Conservation (phyloP, 331 rosid genomes). For the Phaseolus coccineus region DNA sequence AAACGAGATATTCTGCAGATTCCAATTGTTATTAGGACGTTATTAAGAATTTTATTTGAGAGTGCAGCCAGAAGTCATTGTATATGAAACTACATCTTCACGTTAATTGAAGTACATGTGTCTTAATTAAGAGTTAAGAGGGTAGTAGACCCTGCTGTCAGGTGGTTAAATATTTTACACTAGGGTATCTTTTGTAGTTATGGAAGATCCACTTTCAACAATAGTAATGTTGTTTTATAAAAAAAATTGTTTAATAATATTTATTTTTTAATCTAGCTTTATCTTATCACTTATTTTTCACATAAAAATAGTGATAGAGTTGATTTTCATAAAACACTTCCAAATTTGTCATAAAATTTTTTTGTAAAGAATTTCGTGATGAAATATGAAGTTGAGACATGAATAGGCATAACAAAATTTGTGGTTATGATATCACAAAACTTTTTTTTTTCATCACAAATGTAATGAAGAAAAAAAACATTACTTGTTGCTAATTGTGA, state of each 20-base stretch:
- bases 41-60: constrained; percentile 5
- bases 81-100: constrained; percentile 10
- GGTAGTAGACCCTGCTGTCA: neutral
- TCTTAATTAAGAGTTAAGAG: neutral
- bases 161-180: constrained; percentile 16
- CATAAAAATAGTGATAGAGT: no score
- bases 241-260: neutral
- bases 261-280: neutral
- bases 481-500: no score
- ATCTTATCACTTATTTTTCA: neutral
- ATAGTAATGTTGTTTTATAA: neutral
- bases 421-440: no score
- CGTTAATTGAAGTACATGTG: neutral
- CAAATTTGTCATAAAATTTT: no score
- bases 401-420: no score
- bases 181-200: neutral
- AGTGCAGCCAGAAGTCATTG: neutral
- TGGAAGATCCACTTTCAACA: neutral
- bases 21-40: constrained; percentile 3
- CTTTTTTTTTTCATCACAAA: no score
- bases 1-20: constrained; percentile 37
- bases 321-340: no score
- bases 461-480: no score
- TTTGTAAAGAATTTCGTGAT: no score
- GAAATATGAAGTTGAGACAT: no score